phyloP scores from a whole-genome alignment of 768 basidiomycete genomes.

The Tricholoma matsutake region DNA sequence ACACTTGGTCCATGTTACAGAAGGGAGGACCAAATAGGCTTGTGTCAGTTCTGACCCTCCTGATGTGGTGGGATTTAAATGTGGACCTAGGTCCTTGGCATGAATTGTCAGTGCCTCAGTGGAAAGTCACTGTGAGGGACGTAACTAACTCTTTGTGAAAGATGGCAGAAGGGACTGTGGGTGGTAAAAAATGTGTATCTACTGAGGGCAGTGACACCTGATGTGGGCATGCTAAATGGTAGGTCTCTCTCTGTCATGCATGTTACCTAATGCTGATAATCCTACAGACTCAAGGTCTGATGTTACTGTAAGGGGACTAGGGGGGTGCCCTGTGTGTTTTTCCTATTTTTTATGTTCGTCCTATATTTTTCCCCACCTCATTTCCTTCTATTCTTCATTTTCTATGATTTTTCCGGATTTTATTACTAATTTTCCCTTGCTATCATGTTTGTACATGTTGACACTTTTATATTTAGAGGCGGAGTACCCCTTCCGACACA shows the following conservation, averaged over 20 bases:
- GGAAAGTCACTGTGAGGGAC: background rate
- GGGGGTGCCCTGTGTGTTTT: too few species aligned
- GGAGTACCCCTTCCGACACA: too few species aligned
- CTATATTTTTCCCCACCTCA: too few species aligned
- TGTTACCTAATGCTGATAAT: background rate
- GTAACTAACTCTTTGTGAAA: background rate
- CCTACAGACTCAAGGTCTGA: background rate
- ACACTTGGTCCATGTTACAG: background rate
- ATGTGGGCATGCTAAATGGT: background rate
- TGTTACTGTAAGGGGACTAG: too few species aligned
- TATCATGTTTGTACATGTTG: too few species aligned
- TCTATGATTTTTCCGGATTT: too few species aligned
- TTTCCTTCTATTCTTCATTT: too few species aligned
- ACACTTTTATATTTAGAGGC: too few species aligned
- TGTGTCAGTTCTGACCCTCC: conserved; percentile 1
- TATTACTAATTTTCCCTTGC: too few species aligned
- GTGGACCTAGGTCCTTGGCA: background rate
- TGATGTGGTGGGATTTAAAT: background rate
- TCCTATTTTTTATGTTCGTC: too few species aligned
- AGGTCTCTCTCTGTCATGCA: background rate
- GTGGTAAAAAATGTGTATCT: background rate
- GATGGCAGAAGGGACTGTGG: background rate
- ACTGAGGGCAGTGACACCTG: too few species aligned
- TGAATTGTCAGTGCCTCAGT: background rate
- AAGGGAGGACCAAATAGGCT: background rate